These are phyloP conservation scores for Neodidymelliopsis sp. DNA, from an alignment of 2,329 filamentous ascomycete species.

Conservation along the genomic window DNA sequence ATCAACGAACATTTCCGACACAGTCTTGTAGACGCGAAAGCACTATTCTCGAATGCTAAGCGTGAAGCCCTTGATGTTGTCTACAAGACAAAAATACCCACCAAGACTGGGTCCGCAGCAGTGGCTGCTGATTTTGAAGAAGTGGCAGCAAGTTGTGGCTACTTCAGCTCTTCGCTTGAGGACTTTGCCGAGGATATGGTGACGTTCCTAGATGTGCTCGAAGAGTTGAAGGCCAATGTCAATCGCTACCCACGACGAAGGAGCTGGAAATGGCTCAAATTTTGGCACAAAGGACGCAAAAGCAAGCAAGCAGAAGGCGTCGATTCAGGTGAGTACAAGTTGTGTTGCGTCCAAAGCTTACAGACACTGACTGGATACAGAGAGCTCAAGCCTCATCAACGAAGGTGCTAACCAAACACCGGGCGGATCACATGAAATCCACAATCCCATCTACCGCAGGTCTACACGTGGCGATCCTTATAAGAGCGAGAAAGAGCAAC, in stretches of 20 bases:
- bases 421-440: conserved; percentile 46
- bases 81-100: conserved; percentile 80
- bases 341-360: background rate
- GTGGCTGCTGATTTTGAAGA: conserved; percentile 95
- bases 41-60: conserved; percentile 78
- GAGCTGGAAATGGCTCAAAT: conserved; percentile 84
- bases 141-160: conserved; percentile 94
- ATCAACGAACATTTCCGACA: conserved; percentile 81
- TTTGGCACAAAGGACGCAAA: conserved; percentile 66
- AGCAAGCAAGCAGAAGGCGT: conserved; percentile 15
- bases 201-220: conserved; percentile 80
- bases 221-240: conserved; percentile 79
- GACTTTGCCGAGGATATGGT: conserved; percentile 92
- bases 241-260: conserved; percentile 68
- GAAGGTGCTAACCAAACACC: conserved; percentile 36
- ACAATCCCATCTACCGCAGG: conserved; percentile 43
- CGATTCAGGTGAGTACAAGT: conserved; percentile 29
- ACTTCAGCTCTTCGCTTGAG: conserved; percentile 91
- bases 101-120: conserved; percentile 71
- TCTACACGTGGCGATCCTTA: conserved; percentile 38
- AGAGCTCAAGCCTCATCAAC: conserved; percentile 33
- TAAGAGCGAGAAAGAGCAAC: conserved; percentile 38
- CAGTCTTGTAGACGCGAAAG: conserved; percentile 81
- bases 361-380: conserved; percentile 24
- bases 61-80: conserved; percentile 78